Evolutionary conservation across 495 filamentous ascomycete genomes (phyloP), one percentile per base, ranked within the genome.

Genomic region (Daldinia loculata): DNA sequence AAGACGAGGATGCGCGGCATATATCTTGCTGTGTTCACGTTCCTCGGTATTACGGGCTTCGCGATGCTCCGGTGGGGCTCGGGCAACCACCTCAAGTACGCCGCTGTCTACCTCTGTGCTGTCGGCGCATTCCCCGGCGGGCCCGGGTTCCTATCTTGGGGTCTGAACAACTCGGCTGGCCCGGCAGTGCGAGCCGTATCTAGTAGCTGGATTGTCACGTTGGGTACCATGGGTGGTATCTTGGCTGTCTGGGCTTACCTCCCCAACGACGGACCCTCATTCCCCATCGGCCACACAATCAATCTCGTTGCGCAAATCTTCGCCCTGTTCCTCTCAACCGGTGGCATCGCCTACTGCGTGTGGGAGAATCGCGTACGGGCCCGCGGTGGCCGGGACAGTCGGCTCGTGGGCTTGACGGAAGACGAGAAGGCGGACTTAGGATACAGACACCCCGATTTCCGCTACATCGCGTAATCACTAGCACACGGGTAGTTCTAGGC

Each of bases 1-100:
- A 83, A 85, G 39, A 84, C 80, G 6, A 80, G 82, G 29, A 83
- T 87, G 75, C 84, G 90, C 29, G 93, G 92, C 0, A 77, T 93
- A 17, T 93, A 78, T 61, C 78, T 83, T 0, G 77, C 82, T 6
- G 34, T 63, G 0, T 85, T 84, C 64, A 75, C 82, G 15, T 66
- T 79, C 27, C 63, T 87, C n/a, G 83, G 81, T n/a, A 66, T 83
- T 6, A 58, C 77, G 9, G 83, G 84, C 0, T 86, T 85, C 59
- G 70, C 72, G 26, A 78, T 80, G 45, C 74, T 81, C 2, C 74
- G 80, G 22, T 76, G 75, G 57, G 71, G 69, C 22, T 26, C 39
- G 4, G 63, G 74, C 50, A 72, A 67, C 59, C 24, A 58, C n/a
- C 51, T 77, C 19, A 75, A 73, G 26, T 84, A 85, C 75, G 77